Base-by-base conservation (phyloP, 371 early-diverging fungal species). In the Conidiobolus incongruus region DNA sequence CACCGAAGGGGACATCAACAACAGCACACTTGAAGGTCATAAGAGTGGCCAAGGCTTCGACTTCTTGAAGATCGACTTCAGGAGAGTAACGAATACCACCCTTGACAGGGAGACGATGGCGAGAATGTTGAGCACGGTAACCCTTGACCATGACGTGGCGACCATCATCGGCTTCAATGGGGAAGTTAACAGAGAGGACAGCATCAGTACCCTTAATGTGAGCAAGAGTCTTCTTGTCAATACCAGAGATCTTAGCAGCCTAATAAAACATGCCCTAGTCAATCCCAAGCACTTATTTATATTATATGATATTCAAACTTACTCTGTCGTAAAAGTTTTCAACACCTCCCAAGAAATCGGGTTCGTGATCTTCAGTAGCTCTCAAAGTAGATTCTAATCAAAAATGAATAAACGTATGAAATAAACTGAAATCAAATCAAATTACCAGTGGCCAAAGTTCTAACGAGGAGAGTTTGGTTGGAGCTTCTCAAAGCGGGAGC, bases 1-100 rank as follows among this genome's bases (percentile, higher is more conserved):
- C 46, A 38, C 46, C 46, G 31, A 45, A 45, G 43, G 87, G 87
- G 44, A 87, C 88, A 60, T 87, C 86, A 21, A 87, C 85, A 26
- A 86, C 80, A 34, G 88, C 88, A 60, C 85, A 84, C 63, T 87
- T 87, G 64, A 71, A 87, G 19, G 88, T 86, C 88, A 87, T 87
- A 42, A 79, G 58, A 11, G 77, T 68, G 16, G 75, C 75, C 56
- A 75, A 53, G 35, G 75, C 75, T 59, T 80, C 77, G 19, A 87
- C 88, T 56, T 87, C 88, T 50, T 87, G 72, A 85, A 45, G 36
- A 31, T 45, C 46, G 26, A 45, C 46, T 37, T 45, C 46, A 19
- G 36, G 26, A n/a, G 46, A 36, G 38, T 31, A 45, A 38, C 46
- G 46, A 26, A 45, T 45, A 21, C 46, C 46, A 8, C 46, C 46